Evolutionary conservation across 495 filamentous ascomycete species (phyloP), one percentile per base, ranked within the genome.

Genomic region (Cairneyella variabilis): DNA sequence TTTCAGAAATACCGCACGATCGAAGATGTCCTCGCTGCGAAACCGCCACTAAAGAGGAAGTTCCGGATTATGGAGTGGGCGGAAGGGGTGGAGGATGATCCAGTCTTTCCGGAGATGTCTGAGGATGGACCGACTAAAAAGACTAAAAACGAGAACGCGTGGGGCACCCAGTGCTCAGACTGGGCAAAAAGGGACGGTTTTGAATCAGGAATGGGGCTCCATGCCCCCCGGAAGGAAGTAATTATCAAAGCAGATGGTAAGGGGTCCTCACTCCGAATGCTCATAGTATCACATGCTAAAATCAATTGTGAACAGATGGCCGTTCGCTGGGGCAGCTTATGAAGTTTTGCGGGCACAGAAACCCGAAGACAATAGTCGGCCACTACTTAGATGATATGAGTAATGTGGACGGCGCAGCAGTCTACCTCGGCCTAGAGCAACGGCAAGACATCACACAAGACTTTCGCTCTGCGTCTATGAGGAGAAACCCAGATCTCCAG

Each of bases 301-400:
- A n/a, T n/a, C n/a, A 60, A 54, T 28, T 43, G 18, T 38, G 22
- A 48, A 30, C 30, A 63, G 60, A 46, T 17, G 42, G 45, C 44
- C 41, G 60, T 50, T 63, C 40, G 42, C 53, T 59, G 34, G 53
- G 48, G 16, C 43, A 63, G 42, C 28, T 59, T 3, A 52, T 63
- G 17, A 63, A 63, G 57, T 63, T 60, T 28, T 47, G 52, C 30
- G 38, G 17, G 28, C 41, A 63, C 12, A 63, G 50, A 21, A 60
- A 60, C 43, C 48, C 49, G 32, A 58, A 54, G 56, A 48, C 60
- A 45, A 25, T 56, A 22, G 44, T 50, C 14, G 44, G 57, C 48
- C 44, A 59, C 47, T 59, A 63, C 45, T 49, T 63, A 32, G 51
- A 58, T 44, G 38, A 58, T 42, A 63, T 63, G 6, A 57, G 44